Base-by-base conservation (phyloP, 2,329 filamentous ascomycete species). In the Zarea fungicola region DNA sequence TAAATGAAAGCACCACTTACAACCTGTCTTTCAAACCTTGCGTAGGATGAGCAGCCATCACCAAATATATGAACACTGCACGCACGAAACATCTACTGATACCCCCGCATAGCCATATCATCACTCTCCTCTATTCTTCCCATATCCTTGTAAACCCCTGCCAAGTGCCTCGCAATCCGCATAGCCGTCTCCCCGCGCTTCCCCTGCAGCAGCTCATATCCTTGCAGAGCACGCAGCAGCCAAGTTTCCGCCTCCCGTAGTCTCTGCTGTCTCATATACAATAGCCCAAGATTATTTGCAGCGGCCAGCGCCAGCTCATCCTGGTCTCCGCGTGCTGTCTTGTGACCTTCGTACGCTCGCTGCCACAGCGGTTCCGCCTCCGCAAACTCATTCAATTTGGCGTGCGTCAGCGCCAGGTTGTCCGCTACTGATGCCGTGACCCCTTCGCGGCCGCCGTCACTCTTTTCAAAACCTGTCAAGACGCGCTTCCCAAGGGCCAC, bases 401-500 rank as follows among this genome's bases (percentile, higher is more conserved):
- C 44, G 36, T 40, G 36, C 44, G 36, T 35, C 0, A 47, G 44
- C 25, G 35, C 44, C 35, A 40, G 29, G 28, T 47, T 47, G 28
- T 47, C 44, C 11, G 44, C 44, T 10, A 40, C 28, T 14, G 35
- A 31, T 13, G 34, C 28, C 13, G 35, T 19, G 35, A 47, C n/a
- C 25, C 44, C 35, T 25, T 19, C 35, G 18, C 36, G 44, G 4
- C 26, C n/a, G 25, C 34, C 34, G 18, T 31, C n/a, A 3, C 16
- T 5, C 9, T 16, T 18, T 18, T 32, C 44, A 10, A 47, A 40
- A 13, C 35, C 19, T 14, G 25, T 19, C 0, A 47, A 26, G 7
- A 47, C 35, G 18, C 44, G 35, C 19, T 22, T 18, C 13, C 44
- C 44, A 1, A 47, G 19, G 1, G 6, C 26, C 3, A 40, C 28